Evolutionary conservation across 2,329 filamentous ascomycete genomes (phyloP).

Genomic region (Claviceps quebecensis): DNA sequence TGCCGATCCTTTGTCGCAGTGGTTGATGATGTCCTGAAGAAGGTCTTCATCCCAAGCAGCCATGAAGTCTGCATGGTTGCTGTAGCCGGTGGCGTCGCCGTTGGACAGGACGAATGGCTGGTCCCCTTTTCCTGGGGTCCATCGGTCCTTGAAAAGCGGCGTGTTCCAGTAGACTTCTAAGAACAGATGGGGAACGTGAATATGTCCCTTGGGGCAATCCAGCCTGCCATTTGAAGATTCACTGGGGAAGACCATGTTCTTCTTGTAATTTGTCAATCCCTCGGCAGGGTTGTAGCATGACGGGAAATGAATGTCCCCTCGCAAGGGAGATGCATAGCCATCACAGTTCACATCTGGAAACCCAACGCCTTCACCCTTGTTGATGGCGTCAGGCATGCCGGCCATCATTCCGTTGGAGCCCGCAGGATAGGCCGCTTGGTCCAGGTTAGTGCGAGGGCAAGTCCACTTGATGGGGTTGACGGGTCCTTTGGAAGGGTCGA

Average conservation of each 20-base stretch:
- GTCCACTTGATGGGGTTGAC: slow-evolving; percentile 45
- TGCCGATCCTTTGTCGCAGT: slow-evolving; percentile 43
- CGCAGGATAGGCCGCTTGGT: slow-evolving; percentile 37
- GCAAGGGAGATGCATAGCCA: slow-evolving; percentile 43
- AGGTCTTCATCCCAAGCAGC: slow-evolving; percentile 55
- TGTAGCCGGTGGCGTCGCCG: slow-evolving; percentile 57
- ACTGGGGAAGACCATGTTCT: slow-evolving; percentile 53
- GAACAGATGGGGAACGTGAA: slow-evolving; percentile 44
- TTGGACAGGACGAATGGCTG: slow-evolving; percentile 57
- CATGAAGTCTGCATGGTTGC: slow-evolving; percentile 58
- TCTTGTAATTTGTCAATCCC: slow-evolving; percentile 44
- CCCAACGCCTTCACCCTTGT: slow-evolving; percentile 43
- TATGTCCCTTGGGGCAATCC: slow-evolving; percentile 40
- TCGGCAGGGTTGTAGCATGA: slow-evolving; percentile 57
- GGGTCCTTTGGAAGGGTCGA: slow-evolving; percentile 36
- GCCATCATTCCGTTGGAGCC: slow-evolving; percentile 39
- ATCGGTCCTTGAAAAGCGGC: slow-evolving; percentile 34
- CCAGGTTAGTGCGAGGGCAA: slow-evolving; percentile 40
- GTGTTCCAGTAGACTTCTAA: slow-evolving; percentile 49
- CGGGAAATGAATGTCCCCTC: slow-evolving; percentile 57
- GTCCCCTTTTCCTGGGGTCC: slow-evolving; percentile 36
- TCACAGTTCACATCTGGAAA: slow-evolving; percentile 61
- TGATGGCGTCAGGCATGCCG: slow-evolving; percentile 40
- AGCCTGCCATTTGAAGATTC: slow-evolving; percentile 29
- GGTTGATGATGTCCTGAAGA: slow-evolving; percentile 53